Conservation (phyloP, 2,329 filamentous ascomycete species). For the Truncatella angustata region DNA sequence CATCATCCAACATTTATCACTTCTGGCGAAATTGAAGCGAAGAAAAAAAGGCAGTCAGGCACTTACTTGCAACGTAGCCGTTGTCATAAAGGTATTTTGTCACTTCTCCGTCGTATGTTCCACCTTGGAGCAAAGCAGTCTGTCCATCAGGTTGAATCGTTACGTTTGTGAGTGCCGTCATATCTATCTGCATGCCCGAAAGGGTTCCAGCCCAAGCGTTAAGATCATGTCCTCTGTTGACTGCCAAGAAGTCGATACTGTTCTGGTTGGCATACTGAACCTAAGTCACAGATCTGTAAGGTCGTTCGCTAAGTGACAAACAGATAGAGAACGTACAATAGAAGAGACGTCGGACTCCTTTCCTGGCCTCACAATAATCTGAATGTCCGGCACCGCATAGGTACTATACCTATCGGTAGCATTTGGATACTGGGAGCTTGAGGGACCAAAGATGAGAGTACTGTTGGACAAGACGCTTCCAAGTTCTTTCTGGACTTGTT, state of each 20-base stretch:
- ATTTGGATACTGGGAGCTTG: background rate
- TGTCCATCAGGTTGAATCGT: conserved; percentile 3
- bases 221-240: conserved; percentile 19
- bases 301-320: background rate
- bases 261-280: conserved; percentile 20
- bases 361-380: conserved; percentile 10
- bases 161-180: conserved; percentile 15
- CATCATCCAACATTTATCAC: background rate
- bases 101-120: conserved; percentile 10
- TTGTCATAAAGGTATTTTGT: conserved; percentile 10
- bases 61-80: conserved; percentile 13
- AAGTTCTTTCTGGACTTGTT: background rate
- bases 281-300: conserved; percentile 8
- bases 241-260: conserved; percentile 18
- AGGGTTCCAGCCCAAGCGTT: conserved; percentile 16
- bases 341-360: conserved; percentile 12
- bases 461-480: background rate
- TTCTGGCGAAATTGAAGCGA: too few relatives aligned
- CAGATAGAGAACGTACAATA: conserved; percentile 8
- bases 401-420: conserved; percentile 11
- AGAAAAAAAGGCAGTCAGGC: background rate
- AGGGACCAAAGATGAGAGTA: conserved; percentile 1
- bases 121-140: conserved; percentile 12
- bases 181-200: conserved; percentile 22
- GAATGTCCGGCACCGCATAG: conserved; percentile 5